Conservation (phyloP, 106 monocot species). For the Gastrodia elata region DNA sequence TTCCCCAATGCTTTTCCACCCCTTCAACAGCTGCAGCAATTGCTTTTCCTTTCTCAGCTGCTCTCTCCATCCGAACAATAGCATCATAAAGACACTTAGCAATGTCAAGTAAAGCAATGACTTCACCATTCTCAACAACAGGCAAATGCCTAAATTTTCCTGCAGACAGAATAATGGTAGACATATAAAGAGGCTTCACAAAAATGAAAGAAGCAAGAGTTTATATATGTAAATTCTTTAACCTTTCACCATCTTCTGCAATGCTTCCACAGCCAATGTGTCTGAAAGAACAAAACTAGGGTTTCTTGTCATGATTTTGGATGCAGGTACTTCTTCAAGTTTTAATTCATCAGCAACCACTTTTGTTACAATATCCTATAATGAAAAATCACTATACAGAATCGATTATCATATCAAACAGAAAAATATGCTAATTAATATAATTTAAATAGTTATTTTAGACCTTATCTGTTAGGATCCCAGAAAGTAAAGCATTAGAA, state of each 20-base stretch:
- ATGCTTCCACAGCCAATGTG: slow-evolving; percentile 64
- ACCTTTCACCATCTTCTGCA: slow-evolving; percentile 82
- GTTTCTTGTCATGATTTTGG: slow-evolving; percentile 64
- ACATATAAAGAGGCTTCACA: slow-evolving; percentile 1
- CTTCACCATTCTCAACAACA: slow-evolving; percentile 46
- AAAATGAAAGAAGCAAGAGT: neutral
- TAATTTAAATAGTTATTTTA: neutral
- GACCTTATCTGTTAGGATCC: slow-evolving; percentile 68
- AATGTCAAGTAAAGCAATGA: slow-evolving; percentile 69
- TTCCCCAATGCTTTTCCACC: slow-evolving; percentile 65
- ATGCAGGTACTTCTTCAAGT: slow-evolving; percentile 27
- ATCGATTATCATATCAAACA: neutral
- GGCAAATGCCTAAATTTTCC: slow-evolving; percentile 34
- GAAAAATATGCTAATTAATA: neutral
- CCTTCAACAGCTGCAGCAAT: slow-evolving; percentile 80
- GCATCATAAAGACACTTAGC: slow-evolving; percentile 76
- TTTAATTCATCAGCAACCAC: slow-evolving; percentile 27
- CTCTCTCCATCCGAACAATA: slow-evolving; percentile 70
- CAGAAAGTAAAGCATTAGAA: slow-evolving; percentile 66
- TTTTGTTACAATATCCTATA: slow-evolving; percentile 31
- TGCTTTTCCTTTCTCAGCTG: slow-evolving; percentile 68
- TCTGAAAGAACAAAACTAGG: slow-evolving; percentile 68
- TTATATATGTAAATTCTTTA: neutral
- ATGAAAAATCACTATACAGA: slow-evolving; percentile 5
- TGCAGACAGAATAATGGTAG: slow-evolving; percentile 14